Percentiles rank a stretch among this genome's conserved stretches.
phyloP scores from a whole-genome alignment of 2,329 filamentous ascomycete genomes.

The Aspergillus sp. region DNA sequence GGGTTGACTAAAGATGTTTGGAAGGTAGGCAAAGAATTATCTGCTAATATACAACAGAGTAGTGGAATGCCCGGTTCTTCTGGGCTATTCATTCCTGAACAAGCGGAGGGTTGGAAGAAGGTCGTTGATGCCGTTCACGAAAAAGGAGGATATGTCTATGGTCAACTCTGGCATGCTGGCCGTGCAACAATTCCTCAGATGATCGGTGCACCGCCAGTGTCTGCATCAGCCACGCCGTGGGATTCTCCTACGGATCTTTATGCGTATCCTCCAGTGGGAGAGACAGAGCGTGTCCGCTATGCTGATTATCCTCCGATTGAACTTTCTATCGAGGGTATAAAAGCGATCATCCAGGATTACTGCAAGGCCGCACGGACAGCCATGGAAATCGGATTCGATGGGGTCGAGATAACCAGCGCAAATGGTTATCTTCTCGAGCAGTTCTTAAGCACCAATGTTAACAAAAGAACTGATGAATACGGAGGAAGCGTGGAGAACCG shows the following conservation, averaged over 20 bases:
- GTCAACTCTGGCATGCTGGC: constrained; percentile 21
- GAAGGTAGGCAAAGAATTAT: too few species aligned
- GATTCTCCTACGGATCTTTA: not conserved
- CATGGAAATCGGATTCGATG: constrained; percentile 12
- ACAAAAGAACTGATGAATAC: constrained; percentile 25
- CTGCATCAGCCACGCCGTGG: too few species aligned
- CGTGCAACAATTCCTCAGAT: too few species aligned
- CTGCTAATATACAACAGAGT: too few species aligned
- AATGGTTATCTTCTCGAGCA: not conserved
- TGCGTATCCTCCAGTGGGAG: not conserved
- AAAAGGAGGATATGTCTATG: constrained; percentile 16
- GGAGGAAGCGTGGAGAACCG: constrained; percentile 27
- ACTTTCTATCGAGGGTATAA: constrained; percentile 4
- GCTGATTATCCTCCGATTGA: too few species aligned
- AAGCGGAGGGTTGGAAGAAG: constrained; percentile 15
- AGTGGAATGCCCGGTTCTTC: too few species aligned
- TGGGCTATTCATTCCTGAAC: not conserved
- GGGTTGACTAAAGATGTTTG: too few species aligned
- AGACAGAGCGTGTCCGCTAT: not conserved
- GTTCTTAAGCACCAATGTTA: constrained; percentile 5
- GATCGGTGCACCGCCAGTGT: too few species aligned
- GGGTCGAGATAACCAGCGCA: constrained; percentile 7
- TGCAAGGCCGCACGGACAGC: constrained; percentile 5
- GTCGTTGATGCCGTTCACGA: constrained; percentile 16
- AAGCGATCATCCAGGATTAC: constrained; percentile 8